These are phyloP conservation scores for Solanum stenotomum DNA, from an alignment of 257 asterid genomes.

Conservation along the genomic window DNA sequence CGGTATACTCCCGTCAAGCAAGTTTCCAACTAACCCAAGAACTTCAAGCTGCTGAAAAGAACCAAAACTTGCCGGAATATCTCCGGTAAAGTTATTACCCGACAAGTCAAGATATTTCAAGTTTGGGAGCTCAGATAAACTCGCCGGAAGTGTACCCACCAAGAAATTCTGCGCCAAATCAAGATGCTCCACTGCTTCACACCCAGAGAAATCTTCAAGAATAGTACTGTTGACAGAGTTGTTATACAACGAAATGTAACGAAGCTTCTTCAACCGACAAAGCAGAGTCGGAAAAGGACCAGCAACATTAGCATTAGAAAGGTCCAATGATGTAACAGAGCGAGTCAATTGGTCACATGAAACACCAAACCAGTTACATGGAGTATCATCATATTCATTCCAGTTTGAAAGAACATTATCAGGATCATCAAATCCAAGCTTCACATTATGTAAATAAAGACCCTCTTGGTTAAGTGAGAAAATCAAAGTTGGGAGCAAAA, in stretches of 20 bases:
- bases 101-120: conserved; percentile 72
- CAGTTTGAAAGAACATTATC: conserved; percentile 55
- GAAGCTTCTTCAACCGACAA: conserved; percentile 50
- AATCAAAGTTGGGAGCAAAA: conserved; percentile 12
- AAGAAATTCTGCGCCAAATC: conserved; percentile 75
- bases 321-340: conserved; percentile 62
- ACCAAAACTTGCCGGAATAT: conserved; percentile 69
- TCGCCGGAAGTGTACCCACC: conserved; percentile 56
- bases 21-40: conserved; percentile 69
- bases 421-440: conserved; percentile 70
- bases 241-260: conserved; percentile 58
- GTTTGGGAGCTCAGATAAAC: conserved; percentile 48
- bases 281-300: conserved; percentile 78
- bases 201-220: conserved; percentile 29
- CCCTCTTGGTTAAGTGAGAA: conserved; percentile 65
- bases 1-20: conserved; percentile 73
- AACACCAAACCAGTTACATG: conserved; percentile 84
- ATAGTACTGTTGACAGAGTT: conserved; percentile 66
- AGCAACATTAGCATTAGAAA: conserved; percentile 64
- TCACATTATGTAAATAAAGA: conserved; percentile 45
- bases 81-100: conserved; percentile 89
- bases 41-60: conserved; percentile 67
- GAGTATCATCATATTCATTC: conserved; percentile 45
- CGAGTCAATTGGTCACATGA: conserved; percentile 36
- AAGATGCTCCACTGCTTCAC: conserved; percentile 66